Percentiles rank a stretch among this genome's conserved stretches.
These are phyloP conservation scores for Williopsis jadinii DNA, from an alignment of 1,139 yeast species.

Conservation along the genomic window DNA sequence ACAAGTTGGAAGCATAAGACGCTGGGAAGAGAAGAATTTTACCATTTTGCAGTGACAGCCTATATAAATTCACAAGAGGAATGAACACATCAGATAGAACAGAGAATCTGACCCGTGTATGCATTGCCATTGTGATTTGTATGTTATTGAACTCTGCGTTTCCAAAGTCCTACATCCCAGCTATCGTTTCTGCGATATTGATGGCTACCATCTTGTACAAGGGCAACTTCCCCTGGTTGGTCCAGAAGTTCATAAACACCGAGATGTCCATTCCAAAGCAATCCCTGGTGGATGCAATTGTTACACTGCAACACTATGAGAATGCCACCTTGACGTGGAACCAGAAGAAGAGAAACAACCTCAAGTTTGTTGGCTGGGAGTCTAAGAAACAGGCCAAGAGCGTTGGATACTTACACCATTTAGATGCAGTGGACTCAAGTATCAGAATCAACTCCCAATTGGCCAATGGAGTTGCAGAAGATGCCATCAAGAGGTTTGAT, in stretches of 20 bases:
- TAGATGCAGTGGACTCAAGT: slow-evolving; percentile 38
- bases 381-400: slow-evolving; percentile 49
- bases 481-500: slow-evolving; percentile 34
- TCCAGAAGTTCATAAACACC: slow-evolving; percentile 13
- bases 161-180: slow-evolving; percentile 23
- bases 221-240: slow-evolving; percentile 20
- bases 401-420: slow-evolving; percentile 49
- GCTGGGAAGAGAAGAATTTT: background rate
- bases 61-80: background rate
- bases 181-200: slow-evolving; percentile 21
- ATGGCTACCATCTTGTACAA: slow-evolving; percentile 26
- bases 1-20: background rate
- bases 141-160: slow-evolving; percentile 7
- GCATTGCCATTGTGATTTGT: slow-evolving; percentile 17
- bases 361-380: slow-evolving; percentile 43
- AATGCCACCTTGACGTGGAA: slow-evolving; percentile 35
- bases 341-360: slow-evolving; percentile 38
- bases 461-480: slow-evolving; percentile 37
- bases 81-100: background rate
- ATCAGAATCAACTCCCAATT: slow-evolving; percentile 40
- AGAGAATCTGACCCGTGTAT: slow-evolving; percentile 12
- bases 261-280: slow-evolving; percentile 21
- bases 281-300: slow-evolving; percentile 44
- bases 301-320: slow-evolving; percentile 42
- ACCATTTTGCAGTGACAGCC: background rate